These are phyloP conservation scores for Curvularia sp. DNA, from an alignment of 2,329 filamentous ascomycete species.

Conservation along the genomic window DNA sequence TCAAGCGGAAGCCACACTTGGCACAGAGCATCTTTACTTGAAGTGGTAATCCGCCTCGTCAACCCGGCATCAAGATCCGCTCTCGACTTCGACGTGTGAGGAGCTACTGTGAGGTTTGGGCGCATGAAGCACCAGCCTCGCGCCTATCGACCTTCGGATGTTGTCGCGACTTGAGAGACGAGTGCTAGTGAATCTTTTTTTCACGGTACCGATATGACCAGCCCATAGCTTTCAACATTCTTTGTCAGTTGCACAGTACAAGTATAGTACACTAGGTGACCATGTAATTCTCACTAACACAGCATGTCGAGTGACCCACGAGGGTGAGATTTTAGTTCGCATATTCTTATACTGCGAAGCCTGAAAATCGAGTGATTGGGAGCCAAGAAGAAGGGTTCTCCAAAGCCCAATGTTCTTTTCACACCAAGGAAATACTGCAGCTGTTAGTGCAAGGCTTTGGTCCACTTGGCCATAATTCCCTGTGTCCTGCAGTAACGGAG, in stretches of 20 bases:
- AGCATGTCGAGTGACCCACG: too few relatives aligned
- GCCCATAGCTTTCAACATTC: not conserved
- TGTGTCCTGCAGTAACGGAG: conserved; percentile 5
- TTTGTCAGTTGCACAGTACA: not conserved
- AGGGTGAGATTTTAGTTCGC: too few relatives aligned
- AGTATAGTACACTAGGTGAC: not conserved
- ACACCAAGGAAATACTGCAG: not conserved
- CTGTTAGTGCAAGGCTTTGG: conserved; percentile 7
- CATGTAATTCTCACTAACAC: not conserved
- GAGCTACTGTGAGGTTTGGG: not conserved
- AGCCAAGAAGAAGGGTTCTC: not conserved
- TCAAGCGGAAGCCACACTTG: conserved; percentile 21
- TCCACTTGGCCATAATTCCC: conserved; percentile 8
- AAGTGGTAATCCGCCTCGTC: conserved; percentile 15
- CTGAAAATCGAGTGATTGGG: not conserved
- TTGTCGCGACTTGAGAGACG: not conserved
- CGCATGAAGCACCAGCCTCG: not conserved
- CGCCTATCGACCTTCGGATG: not conserved
- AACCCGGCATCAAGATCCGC: conserved; percentile 16
- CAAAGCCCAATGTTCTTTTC: not conserved
- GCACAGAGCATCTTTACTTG: conserved; percentile 16
- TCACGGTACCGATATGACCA: not conserved
- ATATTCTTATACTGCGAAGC: not conserved
- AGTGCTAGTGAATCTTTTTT: not conserved
- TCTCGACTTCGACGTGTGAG: not conserved